These are phyloP conservation scores for Phytophthora citricola DNA, from an alignment of 352 stramenopile species.

Conservation along the genomic window DNA sequence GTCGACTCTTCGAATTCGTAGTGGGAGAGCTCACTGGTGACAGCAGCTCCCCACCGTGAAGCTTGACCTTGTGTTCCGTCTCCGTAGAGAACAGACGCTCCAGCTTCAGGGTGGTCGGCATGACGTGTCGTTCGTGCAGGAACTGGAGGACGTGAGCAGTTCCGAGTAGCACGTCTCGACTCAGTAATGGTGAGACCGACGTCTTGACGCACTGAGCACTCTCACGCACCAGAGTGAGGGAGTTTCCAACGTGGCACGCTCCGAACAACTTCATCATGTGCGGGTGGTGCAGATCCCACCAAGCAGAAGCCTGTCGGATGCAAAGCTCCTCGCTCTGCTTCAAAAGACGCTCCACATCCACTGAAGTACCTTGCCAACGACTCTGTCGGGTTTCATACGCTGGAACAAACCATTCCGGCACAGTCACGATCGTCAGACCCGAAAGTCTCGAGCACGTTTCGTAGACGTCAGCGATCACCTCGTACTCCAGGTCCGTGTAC, in stretches of 20 bases:
- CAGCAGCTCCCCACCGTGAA: conserved; percentile 28
- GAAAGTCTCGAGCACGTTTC: conserved; percentile 24
- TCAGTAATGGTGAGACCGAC: conserved; percentile 4
- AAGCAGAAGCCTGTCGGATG: conserved; percentile 34
- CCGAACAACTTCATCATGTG: conserved; percentile 46
- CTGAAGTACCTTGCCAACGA: conserved; percentile 27
- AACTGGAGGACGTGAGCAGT: conserved; percentile 30
- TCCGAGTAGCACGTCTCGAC: conserved; percentile 23
- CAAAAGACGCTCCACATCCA: conserved; percentile 27
- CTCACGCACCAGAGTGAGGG: conserved; percentile 31
- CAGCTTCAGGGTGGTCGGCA: conserved; percentile 15
- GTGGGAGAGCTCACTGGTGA: background rate
- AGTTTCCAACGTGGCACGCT: conserved; percentile 42
- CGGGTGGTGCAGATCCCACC: conserved; percentile 41
- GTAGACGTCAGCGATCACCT: conserved; percentile 28
- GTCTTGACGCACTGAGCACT: conserved; percentile 30
- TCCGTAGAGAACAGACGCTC: conserved; percentile 25
- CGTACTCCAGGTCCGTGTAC: conserved; percentile 32
- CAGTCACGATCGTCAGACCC: conserved; percentile 14
- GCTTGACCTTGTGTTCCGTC: conserved; percentile 25
- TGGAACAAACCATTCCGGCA: conserved; percentile 43
- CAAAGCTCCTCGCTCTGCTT: conserved; percentile 33
- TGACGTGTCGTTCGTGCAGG: conserved; percentile 26
- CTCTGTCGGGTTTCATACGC: conserved; percentile 30
- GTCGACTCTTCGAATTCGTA: background rate